Conservation (phyloP, 257 asterid species). For the Penstemon davidsonii region DNA sequence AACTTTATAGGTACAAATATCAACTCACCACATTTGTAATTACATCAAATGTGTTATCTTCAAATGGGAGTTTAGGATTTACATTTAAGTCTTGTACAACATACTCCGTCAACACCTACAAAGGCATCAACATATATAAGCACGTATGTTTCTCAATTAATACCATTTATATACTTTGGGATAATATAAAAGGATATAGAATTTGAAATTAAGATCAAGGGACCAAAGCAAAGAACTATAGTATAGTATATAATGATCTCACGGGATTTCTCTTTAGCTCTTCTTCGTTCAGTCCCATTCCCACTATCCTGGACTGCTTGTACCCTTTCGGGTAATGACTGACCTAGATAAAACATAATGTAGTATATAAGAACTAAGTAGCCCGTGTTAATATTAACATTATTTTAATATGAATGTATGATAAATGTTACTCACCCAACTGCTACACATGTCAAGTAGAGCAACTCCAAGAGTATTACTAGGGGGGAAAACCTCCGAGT, state of each 20-base stretch:
- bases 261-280: conserved; percentile 88
- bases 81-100: conserved; percentile 88
- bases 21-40: conserved; percentile 80
- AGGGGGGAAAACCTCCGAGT: conserved; percentile 73
- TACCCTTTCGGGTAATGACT: conserved; percentile 96
- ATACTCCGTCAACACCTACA: conserved; percentile 84
- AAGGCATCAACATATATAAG: conserved; percentile 19
- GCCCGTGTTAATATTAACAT: conserved; percentile 3
- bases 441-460: conserved; percentile 93
- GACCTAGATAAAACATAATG: conserved; percentile 51
- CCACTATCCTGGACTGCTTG: conserved; percentile 73
- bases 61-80: conserved; percentile 80
- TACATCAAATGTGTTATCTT: conserved; percentile 74
- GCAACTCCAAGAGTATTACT: conserved; percentile 82
- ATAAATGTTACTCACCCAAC: conserved; percentile 65
- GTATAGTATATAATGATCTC: conserved; percentile 31
- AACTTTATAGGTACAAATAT: conserved; percentile 3
- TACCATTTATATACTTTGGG: background rate
- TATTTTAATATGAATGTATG: no score
- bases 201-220: background rate
- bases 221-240: background rate
- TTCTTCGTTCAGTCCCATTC: conserved; percentile 93
- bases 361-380: conserved; percentile 21
- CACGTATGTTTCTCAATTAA: conserved; percentile 24
- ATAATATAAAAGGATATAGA: background rate